A percentile compares a stretch with the other conserved stretches of the same genome.
phyloP scores from a whole-genome alignment of 805 yeast genomes.

The Ogataea methanolica region DNA sequence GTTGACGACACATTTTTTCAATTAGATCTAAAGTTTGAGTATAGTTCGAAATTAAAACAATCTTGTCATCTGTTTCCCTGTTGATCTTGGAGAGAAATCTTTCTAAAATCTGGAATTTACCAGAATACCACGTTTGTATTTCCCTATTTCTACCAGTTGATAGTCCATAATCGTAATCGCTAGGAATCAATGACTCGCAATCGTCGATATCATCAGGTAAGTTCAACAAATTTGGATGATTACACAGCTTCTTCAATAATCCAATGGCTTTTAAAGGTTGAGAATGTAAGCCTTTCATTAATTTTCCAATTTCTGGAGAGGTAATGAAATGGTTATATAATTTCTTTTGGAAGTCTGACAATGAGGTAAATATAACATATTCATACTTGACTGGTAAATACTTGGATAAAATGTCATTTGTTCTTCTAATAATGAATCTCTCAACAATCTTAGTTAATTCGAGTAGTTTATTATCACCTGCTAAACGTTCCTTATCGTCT shows the following conservation, averaged over 20 bases:
- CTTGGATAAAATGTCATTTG: constrained; percentile 90
- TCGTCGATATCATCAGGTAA: constrained; percentile 79
- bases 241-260: constrained; percentile 81
- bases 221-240: constrained; percentile 83
- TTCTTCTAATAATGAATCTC: constrained; percentile 87
- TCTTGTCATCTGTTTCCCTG: constrained; percentile 85
- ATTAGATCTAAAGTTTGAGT: constrained; percentile 91
- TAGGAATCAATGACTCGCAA: constrained; percentile 60
- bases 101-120: constrained; percentile 80
- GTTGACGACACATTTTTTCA: constrained; percentile 75
- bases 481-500: constrained; percentile 65
- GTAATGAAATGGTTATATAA: constrained; percentile 72
- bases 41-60: constrained; percentile 90
- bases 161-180: constrained; percentile 55
- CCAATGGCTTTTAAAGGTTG: constrained; percentile 92
- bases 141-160: constrained; percentile 58
- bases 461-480: constrained; percentile 64
- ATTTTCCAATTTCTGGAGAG: constrained; percentile 68
- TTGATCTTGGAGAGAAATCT: constrained; percentile 76
- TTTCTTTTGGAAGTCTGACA: constrained; percentile 70
- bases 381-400: constrained; percentile 95
- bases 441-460: constrained; percentile 76
- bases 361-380: constrained; percentile 88
- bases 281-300: constrained; percentile 63
- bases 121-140: constrained; percentile 77